These are phyloP conservation scores for Miscanthus lutarioriparius DNA, from an alignment of 176 grass and related monocot species.

Conservation along the genomic window DNA sequence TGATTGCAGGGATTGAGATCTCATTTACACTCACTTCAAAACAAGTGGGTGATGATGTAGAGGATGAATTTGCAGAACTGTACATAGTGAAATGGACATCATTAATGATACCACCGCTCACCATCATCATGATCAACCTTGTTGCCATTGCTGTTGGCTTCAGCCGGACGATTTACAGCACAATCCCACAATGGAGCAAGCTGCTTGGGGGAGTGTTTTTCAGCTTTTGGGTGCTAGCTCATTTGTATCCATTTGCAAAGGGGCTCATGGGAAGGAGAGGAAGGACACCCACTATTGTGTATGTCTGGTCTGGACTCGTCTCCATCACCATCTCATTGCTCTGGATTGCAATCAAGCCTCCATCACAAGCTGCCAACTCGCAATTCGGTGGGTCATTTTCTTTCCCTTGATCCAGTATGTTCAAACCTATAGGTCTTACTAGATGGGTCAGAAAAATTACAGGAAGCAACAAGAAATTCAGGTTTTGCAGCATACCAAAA, in stretches of 20 bases:
- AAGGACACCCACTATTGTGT: slow-evolving; percentile 91
- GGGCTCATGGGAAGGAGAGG: slow-evolving; percentile 97
- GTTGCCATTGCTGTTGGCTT: slow-evolving; percentile 93
- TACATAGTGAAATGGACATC: slow-evolving; percentile 93
- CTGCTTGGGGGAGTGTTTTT: slow-evolving; percentile 97
- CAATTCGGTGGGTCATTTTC: slow-evolving; percentile 87
- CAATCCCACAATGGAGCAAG: slow-evolving; percentile 96
- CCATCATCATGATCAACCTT: slow-evolving; percentile 97
- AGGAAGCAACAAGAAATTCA: slow-evolving; percentile 4
- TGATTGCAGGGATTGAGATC: slow-evolving; percentile 90
- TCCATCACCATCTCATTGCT: slow-evolving; percentile 91
- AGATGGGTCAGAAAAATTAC: slow-evolving; percentile 11
- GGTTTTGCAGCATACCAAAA: slow-evolving; percentile 32
- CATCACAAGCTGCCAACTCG: slow-evolving; percentile 51
- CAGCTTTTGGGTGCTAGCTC: slow-evolving; percentile 96
- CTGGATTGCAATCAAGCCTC: slow-evolving; percentile 91
- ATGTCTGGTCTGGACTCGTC: slow-evolving; percentile 89
- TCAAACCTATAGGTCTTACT: slow-evolving; percentile 30
- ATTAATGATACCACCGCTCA: slow-evolving; percentile 86
- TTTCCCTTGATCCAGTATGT: slow-evolving; percentile 68
- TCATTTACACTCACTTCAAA: slow-evolving; percentile 98
- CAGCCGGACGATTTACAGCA: slow-evolving; percentile 88
- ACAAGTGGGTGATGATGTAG: slow-evolving; percentile 64
- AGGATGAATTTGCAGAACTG: slow-evolving; percentile 85
- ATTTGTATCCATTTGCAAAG: slow-evolving; percentile 97